Evolutionary conservation across 768 basidiomycete genomes (phyloP).

Genomic region (Suillus bovinus): DNA sequence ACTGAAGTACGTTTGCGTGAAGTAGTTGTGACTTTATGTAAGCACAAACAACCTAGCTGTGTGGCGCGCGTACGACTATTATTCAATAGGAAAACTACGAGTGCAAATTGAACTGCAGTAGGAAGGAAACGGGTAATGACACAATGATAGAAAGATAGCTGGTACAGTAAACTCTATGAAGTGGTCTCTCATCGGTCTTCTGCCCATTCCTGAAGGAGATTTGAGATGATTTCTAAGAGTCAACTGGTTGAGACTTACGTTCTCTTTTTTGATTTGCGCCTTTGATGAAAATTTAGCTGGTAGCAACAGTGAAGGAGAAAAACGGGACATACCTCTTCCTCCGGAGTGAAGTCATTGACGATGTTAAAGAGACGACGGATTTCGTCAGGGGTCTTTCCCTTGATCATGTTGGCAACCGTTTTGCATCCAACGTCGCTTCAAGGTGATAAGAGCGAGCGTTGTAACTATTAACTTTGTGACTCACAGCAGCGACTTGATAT

Average conservation of each 20-base stretch:
- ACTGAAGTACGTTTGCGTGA: not conserved
- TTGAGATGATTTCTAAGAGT: constrained; percentile 19
- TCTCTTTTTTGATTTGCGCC: constrained; percentile 99
- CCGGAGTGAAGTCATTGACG: constrained; percentile 97
- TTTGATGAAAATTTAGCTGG: constrained; percentile 71
- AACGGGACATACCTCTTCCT: constrained; percentile 79
- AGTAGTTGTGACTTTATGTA: constrained; percentile 8
- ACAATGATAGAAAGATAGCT: constrained; percentile 18
- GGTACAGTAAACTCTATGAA: constrained; percentile 26
- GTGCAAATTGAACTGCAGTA: constrained; percentile 11
- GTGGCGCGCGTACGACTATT: constrained; percentile 16
- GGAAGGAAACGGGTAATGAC: constrained; percentile 12
- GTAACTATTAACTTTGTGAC: constrained; percentile 29
- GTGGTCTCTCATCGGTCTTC: constrained; percentile 70
- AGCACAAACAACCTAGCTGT: constrained; percentile 13
- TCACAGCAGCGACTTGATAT: constrained; percentile 97
- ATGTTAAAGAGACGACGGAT: constrained; percentile 99
- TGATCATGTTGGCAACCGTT: constrained; percentile 99
- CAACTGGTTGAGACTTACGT: constrained; percentile 54
- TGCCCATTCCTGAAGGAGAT: constrained; percentile 76
- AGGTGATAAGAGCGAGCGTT: constrained; percentile 4
- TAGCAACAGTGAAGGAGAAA: constrained; percentile 13
- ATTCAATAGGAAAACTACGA: constrained; percentile 7
- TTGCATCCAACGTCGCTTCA: constrained; percentile 94
- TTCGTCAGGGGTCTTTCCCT: constrained; percentile 99